These are phyloP conservation scores for Mitragyna speciosa DNA, from an alignment of 257 asterid genomes.

Conservation along the genomic window DNA sequence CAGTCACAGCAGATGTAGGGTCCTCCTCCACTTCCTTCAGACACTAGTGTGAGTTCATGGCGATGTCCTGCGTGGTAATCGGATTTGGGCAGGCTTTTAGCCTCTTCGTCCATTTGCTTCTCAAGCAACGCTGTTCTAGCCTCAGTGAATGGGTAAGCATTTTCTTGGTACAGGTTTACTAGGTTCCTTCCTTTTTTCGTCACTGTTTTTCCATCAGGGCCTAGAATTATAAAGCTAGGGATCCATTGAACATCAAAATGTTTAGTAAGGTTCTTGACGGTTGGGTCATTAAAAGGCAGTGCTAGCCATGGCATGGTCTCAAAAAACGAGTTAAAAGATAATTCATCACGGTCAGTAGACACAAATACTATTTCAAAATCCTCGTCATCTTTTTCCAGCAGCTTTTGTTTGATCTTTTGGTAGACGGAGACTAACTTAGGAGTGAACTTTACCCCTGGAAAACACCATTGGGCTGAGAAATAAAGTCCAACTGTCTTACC, in stretches of 20 bases:
- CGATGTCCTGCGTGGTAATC: conserved; percentile 45
- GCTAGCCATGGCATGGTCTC: conserved; percentile 72
- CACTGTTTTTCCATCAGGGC: conserved; percentile 68
- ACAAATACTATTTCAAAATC: conserved; percentile 58
- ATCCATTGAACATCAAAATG: conserved; percentile 58
- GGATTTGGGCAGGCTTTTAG: conserved; percentile 42
- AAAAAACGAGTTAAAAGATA: conserved; percentile 39
- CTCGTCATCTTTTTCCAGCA: conserved; percentile 11
- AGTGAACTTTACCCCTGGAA: conserved; percentile 51
- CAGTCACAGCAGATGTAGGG: conserved; percentile 73
- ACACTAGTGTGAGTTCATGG: conserved; percentile 60
- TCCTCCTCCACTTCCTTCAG: conserved; percentile 70
- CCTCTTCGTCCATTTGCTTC: conserved; percentile 50
- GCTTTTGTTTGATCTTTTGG: conserved; percentile 41
- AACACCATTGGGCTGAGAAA: conserved; percentile 70
- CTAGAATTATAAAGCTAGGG: conserved; percentile 56
- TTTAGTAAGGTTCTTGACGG: conserved; percentile 37
- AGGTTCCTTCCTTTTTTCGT: conserved; percentile 58
- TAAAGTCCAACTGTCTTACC: conserved; percentile 68
- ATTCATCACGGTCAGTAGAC: conserved; percentile 56
- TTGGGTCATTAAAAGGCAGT: conserved; percentile 52
- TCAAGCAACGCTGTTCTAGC: conserved; percentile 36
- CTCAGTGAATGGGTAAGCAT: conserved; percentile 61
- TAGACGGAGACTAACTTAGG: conserved; percentile 51
- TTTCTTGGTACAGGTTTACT: conserved; percentile 52